Base-by-base conservation (phyloP, 495 filamentous ascomycete species). In the Emericellopsis terricola region DNA sequence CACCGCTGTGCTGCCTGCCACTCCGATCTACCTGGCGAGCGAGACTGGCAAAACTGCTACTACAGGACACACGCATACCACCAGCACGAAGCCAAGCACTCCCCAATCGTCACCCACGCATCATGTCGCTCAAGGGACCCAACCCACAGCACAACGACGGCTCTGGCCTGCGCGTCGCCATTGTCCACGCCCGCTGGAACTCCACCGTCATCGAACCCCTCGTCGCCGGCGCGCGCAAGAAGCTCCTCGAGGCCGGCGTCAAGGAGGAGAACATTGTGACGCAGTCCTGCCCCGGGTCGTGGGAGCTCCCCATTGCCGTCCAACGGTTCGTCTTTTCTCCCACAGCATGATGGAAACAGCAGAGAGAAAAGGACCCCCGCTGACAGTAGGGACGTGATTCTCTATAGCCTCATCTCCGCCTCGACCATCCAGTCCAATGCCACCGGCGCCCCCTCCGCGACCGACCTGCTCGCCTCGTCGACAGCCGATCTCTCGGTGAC, bases 121-220 rank as follows among this genome's bases (percentile, higher is more conserved):
- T 26, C 9, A 51, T 56, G 50, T 55, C 62, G 15, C 48, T 51
- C 48, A 65, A 68, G 40, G 58, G 61, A 31, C 59, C 59, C 4
- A 44, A 47, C 31, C 58, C 55, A 26, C 54, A 63, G 43, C 41
- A 50, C 45, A 57, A 59, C 54, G 56, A 70, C 55, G 89, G 89
- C 48, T 79, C 78, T 45, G 67, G 62, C 40, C 70, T 97, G 40
- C 81, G 89, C 43, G 76, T 97, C 48, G 86, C 78, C 36, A 94
- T 97, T 47, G 71, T 97, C 19, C 89, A 94, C 56, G 89, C 86
- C 16, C 74, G 89, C 41, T 97, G 89, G 89, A 97, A 96, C 57
- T 73, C 65, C 32, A 55, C 44, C 20, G 61, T 69, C 47, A 87
- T 96, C 54, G 72, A 78, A 19, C 64, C 76, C 20, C 71, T 97